Evolutionary conservation across 495 filamentous ascomycete genomes (phyloP), one percentile per base, ranked within the genome.

Genomic region (Recurvomyces mirabilis): DNA sequence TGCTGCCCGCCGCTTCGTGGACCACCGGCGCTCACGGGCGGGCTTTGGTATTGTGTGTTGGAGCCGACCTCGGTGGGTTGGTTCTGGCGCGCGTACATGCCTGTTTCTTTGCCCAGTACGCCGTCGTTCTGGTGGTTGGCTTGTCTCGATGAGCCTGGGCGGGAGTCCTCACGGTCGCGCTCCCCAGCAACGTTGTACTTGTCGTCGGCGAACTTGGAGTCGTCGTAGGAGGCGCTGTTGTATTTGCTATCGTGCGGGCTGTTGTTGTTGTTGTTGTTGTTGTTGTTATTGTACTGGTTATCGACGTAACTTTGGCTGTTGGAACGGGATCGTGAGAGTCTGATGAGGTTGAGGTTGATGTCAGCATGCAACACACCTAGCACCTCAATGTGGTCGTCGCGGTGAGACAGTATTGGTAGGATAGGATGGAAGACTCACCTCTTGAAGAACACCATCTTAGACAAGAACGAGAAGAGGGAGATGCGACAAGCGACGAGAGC

Each of bases 401-500:
- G 4, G 37, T 37, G 14, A 24, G 37, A 20, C 4, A 40, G 37
- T 25, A 20, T n/a, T 14, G 30, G 20, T 4, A 31, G 49, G 9
- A 5, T n/a, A 26, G 37, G 23, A 12, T 14, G 23, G 3, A 40
- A n/a, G 21, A 15, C 37, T 40, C 37, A 40, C 37, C 23, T 5
- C 50, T 60, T 60, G 57, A 60, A 60, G 55, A 60, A 56, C 42
- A 52, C 52, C 47, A 42, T 60, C 32, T 38, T 6, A 50, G 30
- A 22, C 48, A 40, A 42, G 45, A 19, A 22, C 24, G 32, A 43
- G 53, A 34, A 34, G 24, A 39, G 37, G 28, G 31, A 14, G 43
- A 15, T 17, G 39, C 25, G 20, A 13, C 43, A 36, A 26, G 9
- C 12, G 39, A 18, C 19, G 32, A 6, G 10, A 23, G 29, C 30